Evolutionary conservation across 106 monocot genomes (phyloP), one percentile per base, ranked within the genome.

Genomic region (Allium sativum): DNA sequence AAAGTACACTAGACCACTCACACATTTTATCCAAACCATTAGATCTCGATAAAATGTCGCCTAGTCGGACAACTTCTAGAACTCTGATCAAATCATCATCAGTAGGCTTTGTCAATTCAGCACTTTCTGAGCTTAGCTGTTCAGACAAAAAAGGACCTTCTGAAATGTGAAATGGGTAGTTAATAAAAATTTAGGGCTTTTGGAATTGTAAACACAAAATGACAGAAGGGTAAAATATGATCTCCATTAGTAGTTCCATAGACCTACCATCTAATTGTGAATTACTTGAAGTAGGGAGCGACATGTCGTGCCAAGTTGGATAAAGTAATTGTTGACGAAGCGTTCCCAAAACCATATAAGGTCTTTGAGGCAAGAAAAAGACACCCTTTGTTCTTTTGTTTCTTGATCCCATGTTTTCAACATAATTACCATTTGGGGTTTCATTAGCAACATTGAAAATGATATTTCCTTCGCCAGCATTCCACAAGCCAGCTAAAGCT

Each of bases 401-500:
- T 58, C 59, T 82, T 40, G 42, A 65, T 73, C 68, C 54, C 21
- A 21, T 21, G 55, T 43, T 65, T 31, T 69, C 45, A 40, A 53
- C 19, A 52, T 73, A 60, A 22, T 65, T 45, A 21, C 40, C 60
- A 50, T 70, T 71, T 9, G 51, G 61, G 43, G 9, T 58, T 45
- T 44, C 42, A 64, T 78, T 72, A 70, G 65, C 58, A 43, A 68
- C 52, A 70, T 82, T 84, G 45, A 72, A 96, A 69, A 73, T 72
- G 9, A 96, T 80, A 52, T 56, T 76, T 18, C 95, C 95, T 44
- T 67, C 72, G 61, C 95, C 95, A 45, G 72, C 75, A 61, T 68
- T 72, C 95, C 95, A 96, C 10, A 96, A 81, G 40, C 95, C 95
- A 73, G 95, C 90, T 52, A 96, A 68, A 53, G 95, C 95, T 66